Conservation (phyloP, 495 filamentous ascomycete genomes). For the Lasiosphaeria miniovina region DNA sequence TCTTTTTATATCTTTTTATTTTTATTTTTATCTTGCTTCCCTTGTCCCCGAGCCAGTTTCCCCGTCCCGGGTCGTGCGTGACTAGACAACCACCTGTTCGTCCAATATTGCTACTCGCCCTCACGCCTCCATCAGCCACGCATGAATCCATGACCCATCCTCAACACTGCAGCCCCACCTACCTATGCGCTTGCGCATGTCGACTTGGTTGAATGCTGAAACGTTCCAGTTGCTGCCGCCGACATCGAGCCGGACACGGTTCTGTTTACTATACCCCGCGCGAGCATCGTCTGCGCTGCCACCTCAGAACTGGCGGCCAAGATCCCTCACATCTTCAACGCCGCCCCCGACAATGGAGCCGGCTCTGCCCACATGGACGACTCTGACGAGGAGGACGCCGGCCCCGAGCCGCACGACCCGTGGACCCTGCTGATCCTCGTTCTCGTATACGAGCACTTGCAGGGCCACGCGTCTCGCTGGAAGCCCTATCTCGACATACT, state of each 20-base stretch:
- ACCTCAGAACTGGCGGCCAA: conserved; percentile 37
- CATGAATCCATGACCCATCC: neutral
- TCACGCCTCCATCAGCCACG: neutral
- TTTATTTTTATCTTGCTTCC: neutral
- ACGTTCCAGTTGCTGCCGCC: conserved; percentile 37
- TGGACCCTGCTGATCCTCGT: conserved; percentile 65
- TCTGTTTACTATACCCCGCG: conserved; percentile 48
- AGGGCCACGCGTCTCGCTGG: conserved; percentile 64
- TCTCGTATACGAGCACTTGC: conserved; percentile 74
- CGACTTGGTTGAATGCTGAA: neutral
- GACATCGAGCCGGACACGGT: conserved; percentile 44
- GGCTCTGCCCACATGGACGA: conserved; percentile 27
- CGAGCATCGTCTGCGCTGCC: conserved; percentile 39
- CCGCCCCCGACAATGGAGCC: neutral
- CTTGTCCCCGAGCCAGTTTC: neutral
- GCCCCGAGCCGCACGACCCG: conserved; percentile 31
- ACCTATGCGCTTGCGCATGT: neutral
- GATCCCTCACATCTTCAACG: conserved; percentile 37
- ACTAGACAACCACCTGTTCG: neutral
- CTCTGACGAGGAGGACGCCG: conserved; percentile 25
- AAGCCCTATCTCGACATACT: conserved; percentile 78
- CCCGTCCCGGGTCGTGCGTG: neutral
- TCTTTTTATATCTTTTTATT: neutral
- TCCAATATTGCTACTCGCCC: neutral
- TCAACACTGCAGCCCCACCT: neutral